Conservation (phyloP, 2,329 filamentous ascomycete species). For the Colletotrichum spaethianum region DNA sequence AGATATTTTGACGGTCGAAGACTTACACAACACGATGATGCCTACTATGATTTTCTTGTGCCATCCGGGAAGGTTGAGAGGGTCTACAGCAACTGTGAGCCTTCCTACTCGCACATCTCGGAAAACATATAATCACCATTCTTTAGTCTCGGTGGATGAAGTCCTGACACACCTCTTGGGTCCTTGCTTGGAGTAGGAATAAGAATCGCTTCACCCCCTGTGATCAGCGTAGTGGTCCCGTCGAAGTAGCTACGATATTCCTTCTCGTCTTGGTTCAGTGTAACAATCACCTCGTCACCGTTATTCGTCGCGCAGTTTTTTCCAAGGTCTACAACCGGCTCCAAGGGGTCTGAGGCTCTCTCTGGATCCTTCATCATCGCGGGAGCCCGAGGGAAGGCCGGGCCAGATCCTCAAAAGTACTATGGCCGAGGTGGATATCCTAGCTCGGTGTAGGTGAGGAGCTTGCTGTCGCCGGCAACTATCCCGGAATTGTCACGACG, state of each 20-base stretch:
- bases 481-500: slow-evolving; percentile 6
- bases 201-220: slow-evolving; percentile 40
- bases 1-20: neutral
- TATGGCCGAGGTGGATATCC: neutral
- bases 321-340: neutral
- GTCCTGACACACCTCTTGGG: slow-evolving; percentile 41
- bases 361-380: slow-evolving; percentile 4
- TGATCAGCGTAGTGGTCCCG: slow-evolving; percentile 23
- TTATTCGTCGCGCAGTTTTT: neutral
- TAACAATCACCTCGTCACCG: neutral
- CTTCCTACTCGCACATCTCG: neutral
- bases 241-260: slow-evolving; percentile 24
- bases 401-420: neutral
- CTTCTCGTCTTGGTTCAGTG: neutral
- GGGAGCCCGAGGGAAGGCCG: neutral
- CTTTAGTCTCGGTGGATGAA: neutral
- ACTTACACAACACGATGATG: slow-evolving; percentile 41
- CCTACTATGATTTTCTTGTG: slow-evolving; percentile 44
- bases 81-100: slow-evolving; percentile 41
- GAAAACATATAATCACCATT: neutral
- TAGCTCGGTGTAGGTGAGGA: neutral
- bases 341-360: neutral
- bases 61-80: slow-evolving; percentile 47
- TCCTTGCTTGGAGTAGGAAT: slow-evolving; percentile 45
- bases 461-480: neutral